A percentile compares a stretch with the other conserved stretches of the same genome.
Evolutionary conservation across 805 yeast genomes (phyloP).

Genomic region (Sugiyamaella americana): DNA sequence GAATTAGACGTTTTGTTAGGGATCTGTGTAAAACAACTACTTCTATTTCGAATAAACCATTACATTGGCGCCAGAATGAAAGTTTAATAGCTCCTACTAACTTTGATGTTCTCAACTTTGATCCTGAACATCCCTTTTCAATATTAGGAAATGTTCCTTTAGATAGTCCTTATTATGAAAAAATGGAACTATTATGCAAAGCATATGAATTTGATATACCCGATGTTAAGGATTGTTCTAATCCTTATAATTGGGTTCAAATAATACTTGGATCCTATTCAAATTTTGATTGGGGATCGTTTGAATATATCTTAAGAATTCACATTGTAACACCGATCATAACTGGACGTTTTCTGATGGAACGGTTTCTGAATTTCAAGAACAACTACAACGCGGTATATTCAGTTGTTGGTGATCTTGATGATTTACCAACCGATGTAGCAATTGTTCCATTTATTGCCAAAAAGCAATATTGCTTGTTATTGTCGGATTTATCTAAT

Average conservation of each 20-base stretch:
- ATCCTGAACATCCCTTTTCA: conserved; percentile 8
- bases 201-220: neutral
- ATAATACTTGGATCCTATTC: neutral
- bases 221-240: neutral
- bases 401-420: too few relatives aligned
- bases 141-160: conserved; percentile 11
- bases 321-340: too few relatives aligned
- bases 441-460: too few relatives aligned
- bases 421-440: too few relatives aligned
- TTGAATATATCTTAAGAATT: neutral
- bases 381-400: too few relatives aligned
- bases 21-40: too few relatives aligned
- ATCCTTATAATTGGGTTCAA: neutral
- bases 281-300: neutral
- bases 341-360: too few relatives aligned
- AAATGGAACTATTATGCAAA: neutral
- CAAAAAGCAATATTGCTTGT: too few relatives aligned
- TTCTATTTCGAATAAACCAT: neutral
- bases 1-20: too few relatives aligned
- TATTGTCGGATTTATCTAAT: too few relatives aligned
- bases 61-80: too few relatives aligned
- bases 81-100: neutral
- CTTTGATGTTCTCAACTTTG: conserved; percentile 1
- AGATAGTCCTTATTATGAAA: conserved; percentile 3
- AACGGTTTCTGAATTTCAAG: too few relatives aligned